Base-by-base conservation (phyloP, 768 basidiomycete genomes). In the Pholiota microspora region DNA sequence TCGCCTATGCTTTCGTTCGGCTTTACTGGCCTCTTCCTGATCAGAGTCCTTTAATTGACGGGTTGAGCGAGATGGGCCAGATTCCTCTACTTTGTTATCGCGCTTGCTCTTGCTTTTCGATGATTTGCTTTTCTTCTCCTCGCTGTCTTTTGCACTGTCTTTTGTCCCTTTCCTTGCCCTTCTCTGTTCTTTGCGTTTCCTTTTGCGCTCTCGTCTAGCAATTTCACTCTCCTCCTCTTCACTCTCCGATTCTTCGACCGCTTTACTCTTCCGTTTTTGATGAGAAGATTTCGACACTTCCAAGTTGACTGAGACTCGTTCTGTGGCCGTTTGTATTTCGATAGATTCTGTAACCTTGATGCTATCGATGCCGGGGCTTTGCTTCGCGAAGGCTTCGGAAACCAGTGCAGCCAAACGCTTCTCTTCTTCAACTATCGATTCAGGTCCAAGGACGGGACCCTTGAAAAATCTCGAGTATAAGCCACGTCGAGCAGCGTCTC, bases 401-500 rank as follows among this genome's bases (percentile, higher is more conserved):
- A 58, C 61, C 7, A 61, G 38, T 4, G 56, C 36, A 35, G 57
- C 50, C 7, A 63, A 40, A 27, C 49, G 54, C 52, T 47, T 51
- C 29, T 64, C 59, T 47, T 60, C 61, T 18, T 62, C 61, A 49
- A 54, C 58, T 53, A 63, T 53, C 31, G 61, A 52, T 35, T 79
- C 80, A 21, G 80, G 80, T 1, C 80, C 81, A 15, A 92, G 68
- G 29, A 87, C 72, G 16, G 89, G 84, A 0, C 93, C 94, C 21
- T 86, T 82, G 64, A 88, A 89, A 68, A 97, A 96, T 54, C 77
- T 77, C 3, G 91, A 77, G 67, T 97, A 98, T 2, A 98, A 77
- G 16, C 76, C 77, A 9, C 81, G 77, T 56, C 80, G 83, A 0
- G 93, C 94, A 8, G 89, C 84, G 59, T 92, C 88, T 42, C 87